Conservation (phyloP, 2,329 filamentous ascomycete genomes). For the Didymella segeticola region DNA sequence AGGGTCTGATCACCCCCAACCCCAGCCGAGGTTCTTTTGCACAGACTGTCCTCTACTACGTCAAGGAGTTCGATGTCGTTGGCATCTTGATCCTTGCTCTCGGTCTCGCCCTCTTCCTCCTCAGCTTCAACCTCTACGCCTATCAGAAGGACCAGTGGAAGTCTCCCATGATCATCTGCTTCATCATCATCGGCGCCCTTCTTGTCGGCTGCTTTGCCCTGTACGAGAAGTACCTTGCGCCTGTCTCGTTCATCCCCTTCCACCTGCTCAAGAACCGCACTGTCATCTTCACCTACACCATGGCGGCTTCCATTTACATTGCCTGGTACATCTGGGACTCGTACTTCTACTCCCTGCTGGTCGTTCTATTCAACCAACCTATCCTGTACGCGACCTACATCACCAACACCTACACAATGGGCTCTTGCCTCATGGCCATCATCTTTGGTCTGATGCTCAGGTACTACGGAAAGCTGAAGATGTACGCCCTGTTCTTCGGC, state of each 20-base stretch:
- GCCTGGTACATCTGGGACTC: conserved; percentile 50
- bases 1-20: conserved; percentile 57
- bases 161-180: conserved; percentile 50
- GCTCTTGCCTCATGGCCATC: conserved; percentile 40
- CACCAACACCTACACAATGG: conserved; percentile 50
- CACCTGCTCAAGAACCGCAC: conserved; percentile 58
- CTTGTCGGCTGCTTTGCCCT: conserved; percentile 48
- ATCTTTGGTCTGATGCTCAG: conserved; percentile 39
- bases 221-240: conserved; percentile 52
- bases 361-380: conserved; percentile 49
- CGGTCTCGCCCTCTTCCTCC: conserved; percentile 70
- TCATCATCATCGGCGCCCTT: conserved; percentile 49
- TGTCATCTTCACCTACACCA: conserved; percentile 60
- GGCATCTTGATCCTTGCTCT: conserved; percentile 67
- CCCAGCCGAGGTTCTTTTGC: conserved; percentile 55
- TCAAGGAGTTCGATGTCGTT: conserved; percentile 68
- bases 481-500: conserved; percentile 37
- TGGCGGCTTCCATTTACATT: conserved; percentile 50
- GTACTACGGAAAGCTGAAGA: conserved; percentile 41
- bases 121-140: conserved; percentile 68
- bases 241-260: conserved; percentile 54
- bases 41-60: conserved; percentile 62
- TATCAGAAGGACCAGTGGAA: conserved; percentile 44
- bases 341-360: conserved; percentile 52
- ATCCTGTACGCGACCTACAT: conserved; percentile 48